Percentiles rank a stretch among this genome's conserved stretches.
Conservation (phyloP, 352 stramenopile species). For the Globisporangium splendens region DNA sequence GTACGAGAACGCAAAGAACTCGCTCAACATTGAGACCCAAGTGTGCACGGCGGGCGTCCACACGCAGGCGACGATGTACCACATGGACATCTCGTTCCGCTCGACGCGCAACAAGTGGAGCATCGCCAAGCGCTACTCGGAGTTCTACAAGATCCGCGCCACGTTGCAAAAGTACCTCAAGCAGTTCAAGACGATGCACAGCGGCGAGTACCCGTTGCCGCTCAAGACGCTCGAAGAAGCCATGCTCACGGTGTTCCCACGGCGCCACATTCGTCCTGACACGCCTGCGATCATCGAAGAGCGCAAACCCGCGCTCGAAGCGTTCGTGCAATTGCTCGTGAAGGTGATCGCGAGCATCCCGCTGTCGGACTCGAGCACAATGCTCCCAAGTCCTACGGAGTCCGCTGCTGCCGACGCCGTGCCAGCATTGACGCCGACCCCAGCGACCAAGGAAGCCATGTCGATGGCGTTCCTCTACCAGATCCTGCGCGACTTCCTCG, state of each 20-base stretch:
- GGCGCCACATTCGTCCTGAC: constrained; percentile 69
- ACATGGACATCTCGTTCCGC: constrained; percentile 85
- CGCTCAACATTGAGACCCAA: constrained; percentile 80
- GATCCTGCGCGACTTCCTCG: constrained; percentile 75
- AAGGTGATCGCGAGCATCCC: constrained; percentile 80
- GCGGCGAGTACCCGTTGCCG: constrained; percentile 19
- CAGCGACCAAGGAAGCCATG: constrained; percentile 23
- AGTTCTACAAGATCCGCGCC: constrained; percentile 72
- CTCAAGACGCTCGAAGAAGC: constrained; percentile 51
- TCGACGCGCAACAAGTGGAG: constrained; percentile 85
- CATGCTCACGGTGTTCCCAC: constrained; percentile 54
- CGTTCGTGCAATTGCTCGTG: constrained; percentile 79
- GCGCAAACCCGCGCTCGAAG: constrained; percentile 59
- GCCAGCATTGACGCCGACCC: too few relatives aligned
- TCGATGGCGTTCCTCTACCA: constrained; percentile 64
- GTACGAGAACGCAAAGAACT: constrained; percentile 73
- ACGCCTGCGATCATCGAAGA: constrained; percentile 74
- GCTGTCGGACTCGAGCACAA: constrained; percentile 27
- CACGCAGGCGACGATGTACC: constrained; percentile 76
- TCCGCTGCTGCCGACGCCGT: not conserved
- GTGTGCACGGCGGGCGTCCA: constrained; percentile 45
- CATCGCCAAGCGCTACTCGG: constrained; percentile 84
- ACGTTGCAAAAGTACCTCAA: constrained; percentile 67
- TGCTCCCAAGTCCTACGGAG: constrained; percentile 10
- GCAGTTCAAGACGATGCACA: constrained; percentile 42